Base-by-base conservation (phyloP, 768 basidiomycete species). In the Calocybe indica region DNA sequence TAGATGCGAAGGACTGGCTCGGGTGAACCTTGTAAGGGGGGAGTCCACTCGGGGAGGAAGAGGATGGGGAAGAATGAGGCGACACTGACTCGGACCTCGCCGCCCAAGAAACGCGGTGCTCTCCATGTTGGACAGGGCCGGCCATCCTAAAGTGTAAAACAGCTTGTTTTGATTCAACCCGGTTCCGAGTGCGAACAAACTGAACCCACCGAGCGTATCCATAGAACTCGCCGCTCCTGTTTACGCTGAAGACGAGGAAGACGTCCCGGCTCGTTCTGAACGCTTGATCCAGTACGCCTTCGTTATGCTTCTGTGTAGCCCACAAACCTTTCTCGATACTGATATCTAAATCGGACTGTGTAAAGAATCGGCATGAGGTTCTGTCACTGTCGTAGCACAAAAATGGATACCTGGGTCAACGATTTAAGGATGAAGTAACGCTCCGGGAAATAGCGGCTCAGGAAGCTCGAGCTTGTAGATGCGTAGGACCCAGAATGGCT, bases 341-440 rank as follows among this genome's bases (percentile, higher is more conserved):
- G 32, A 87, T 66, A 55, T 93, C 84, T 59, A 92, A 66, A 64
- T 90, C 88, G 50, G 73, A 74, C 91, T 92, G 57, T 4, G 15
- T 14, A 41, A 36, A 13, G 9, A 37, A 33, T 28, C 37, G 8
- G 42, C 9, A 51, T 14, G 5, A 11, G n/a, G 29, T 12, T n/a
- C 12, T 14, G 8, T 7, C 11, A 31, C 15, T 10, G n/a, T 32
- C 7, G n/a, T 11, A 9, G 15, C 37, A 37, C 29, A 52, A 48
- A 40, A 44, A 11, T 1, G 59, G 78, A 51, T 58, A 88, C 92
- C 71, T 83, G 81, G 1, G 86, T 86, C 60, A 88, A 65, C 15
- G 88, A 91, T 66, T 95, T 94, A 58, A 95, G 77, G 50, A 97
- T 94, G 58, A 96, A 96, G 60, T 83, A 91, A n/a, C 94, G 82